phyloP scores from a whole-genome alignment of 805 yeast genomes.

The Hagleromyces aurorensis region DNA sequence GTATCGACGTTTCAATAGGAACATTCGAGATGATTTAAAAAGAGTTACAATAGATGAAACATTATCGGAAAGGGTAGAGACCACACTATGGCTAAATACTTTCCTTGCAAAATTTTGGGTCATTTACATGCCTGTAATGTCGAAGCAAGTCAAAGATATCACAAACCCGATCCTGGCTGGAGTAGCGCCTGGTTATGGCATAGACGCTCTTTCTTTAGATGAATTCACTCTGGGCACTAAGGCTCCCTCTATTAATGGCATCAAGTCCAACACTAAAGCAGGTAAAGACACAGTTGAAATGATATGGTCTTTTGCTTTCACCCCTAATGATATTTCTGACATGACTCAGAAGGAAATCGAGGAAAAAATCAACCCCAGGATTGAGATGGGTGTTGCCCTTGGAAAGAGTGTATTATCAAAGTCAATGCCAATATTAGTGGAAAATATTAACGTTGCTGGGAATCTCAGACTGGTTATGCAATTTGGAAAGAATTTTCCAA shows the following conservation, averaged over 20 bases:
- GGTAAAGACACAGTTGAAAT: conserved; percentile 64
- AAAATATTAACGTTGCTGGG: conserved; percentile 71
- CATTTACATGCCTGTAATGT: conserved; percentile 77
- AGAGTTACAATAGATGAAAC: conserved; percentile 57
- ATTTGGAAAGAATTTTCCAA: conserved; percentile 65
- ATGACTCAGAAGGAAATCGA: conserved; percentile 72
- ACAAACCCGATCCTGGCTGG: conserved; percentile 64
- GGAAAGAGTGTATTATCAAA: conserved; percentile 78
- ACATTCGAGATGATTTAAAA: conserved; percentile 67
- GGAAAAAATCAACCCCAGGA: conserved; percentile 69
- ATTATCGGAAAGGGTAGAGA: conserved; percentile 55
- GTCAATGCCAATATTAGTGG: conserved; percentile 68
- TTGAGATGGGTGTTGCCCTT: conserved; percentile 69
- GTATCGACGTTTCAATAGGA: conserved; percentile 66
- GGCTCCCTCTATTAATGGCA: conserved; percentile 66
- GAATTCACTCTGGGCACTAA: conserved; percentile 77
- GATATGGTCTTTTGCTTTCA: conserved; percentile 78
- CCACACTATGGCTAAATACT: conserved; percentile 75
- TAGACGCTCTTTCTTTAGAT: conserved; percentile 63
- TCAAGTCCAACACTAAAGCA: conserved; percentile 63
- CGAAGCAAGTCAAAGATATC: conserved; percentile 62
- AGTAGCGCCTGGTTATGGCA: conserved; percentile 77
- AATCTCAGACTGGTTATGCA: conserved; percentile 56
- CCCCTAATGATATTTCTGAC: conserved; percentile 76
- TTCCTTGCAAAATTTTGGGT: conserved; percentile 80